Percentiles rank a stretch among this genome's conserved stretches.
phyloP scores from a whole-genome alignment of 208 protist species.

The Crithidia bombi region DNA sequence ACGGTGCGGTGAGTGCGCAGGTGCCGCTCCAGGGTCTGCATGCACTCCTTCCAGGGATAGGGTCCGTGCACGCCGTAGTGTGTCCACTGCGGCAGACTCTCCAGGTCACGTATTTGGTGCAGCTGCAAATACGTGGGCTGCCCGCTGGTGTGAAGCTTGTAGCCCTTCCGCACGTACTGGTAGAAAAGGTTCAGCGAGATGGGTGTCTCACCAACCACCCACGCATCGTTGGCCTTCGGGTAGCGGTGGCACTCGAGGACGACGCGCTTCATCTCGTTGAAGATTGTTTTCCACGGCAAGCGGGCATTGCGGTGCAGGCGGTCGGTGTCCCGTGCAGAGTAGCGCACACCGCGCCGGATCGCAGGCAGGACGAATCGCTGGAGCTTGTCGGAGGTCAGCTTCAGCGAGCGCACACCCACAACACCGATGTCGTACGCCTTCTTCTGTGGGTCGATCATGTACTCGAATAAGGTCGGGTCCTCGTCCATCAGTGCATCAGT shows the following conservation, averaged over 20 bases:
- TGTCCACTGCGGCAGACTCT: constrained; percentile 65
- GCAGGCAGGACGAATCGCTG: constrained; percentile 70
- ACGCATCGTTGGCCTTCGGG: constrained; percentile 82
- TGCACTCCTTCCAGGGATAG: constrained; percentile 80
- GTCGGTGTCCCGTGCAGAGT: constrained; percentile 61
- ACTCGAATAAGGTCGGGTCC: constrained; percentile 77
- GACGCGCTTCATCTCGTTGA: constrained; percentile 71
- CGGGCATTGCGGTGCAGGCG: constrained; percentile 65
- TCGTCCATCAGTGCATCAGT: constrained; percentile 87
- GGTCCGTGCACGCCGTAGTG: constrained; percentile 73
- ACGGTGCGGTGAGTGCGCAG: constrained; percentile 36
- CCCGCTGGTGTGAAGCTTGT: constrained; percentile 46
- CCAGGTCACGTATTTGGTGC: constrained; percentile 76
- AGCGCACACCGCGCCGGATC: constrained; percentile 77
- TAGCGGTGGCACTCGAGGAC: constrained; percentile 78
- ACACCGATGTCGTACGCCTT: constrained; percentile 76
- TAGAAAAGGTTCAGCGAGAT: constrained; percentile 82
- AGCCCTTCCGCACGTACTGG: constrained; percentile 67
- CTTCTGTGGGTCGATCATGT: constrained; percentile 82
- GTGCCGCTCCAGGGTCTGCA: constrained; percentile 46
- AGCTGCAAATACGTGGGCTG: constrained; percentile 60
- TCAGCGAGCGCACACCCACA: constrained; percentile 66
- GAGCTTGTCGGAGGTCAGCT: constrained; percentile 59
- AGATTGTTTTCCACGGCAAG: constrained; percentile 71
- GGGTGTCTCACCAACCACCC: constrained; percentile 73